phyloP scores from a whole-genome alignment of 1,139 yeast genomes.

The Geotrichum fermentans region DNA sequence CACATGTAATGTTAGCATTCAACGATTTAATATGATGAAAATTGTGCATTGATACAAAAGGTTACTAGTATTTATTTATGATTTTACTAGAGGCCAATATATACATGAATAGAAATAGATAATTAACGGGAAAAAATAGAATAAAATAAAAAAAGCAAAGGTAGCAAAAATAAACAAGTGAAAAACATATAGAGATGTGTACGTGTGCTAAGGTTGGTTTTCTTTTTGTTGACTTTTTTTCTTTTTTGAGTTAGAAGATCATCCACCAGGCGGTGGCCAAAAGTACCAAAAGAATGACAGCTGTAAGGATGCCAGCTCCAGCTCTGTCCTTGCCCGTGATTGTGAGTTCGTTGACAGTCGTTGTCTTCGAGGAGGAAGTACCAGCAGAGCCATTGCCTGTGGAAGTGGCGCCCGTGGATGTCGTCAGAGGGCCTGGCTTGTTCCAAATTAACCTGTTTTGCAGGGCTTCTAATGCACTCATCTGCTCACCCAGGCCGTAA shows the following conservation, averaged over 20 bases:
- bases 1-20: neutral
- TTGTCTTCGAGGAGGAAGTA: constrained; percentile 6
- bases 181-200: neutral
- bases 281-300: constrained; percentile 58
- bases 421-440: constrained; percentile 43
- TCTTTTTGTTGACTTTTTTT: neutral
- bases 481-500: constrained; percentile 90
- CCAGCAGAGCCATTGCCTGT: constrained; percentile 33
- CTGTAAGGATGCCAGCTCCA: constrained; percentile 84
- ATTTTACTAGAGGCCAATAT: too few species aligned
- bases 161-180: neutral
- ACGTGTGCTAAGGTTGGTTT: too few species aligned
- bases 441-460: constrained; percentile 46
- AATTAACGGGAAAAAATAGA: neutral
- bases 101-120: neutral
- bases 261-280: constrained; percentile 73
- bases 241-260: constrained; percentile 31
- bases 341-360: constrained; percentile 6
- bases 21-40: too few species aligned
- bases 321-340: constrained; percentile 55
- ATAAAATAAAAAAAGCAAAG: neutral
- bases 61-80: too few species aligned
- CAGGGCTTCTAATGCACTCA: constrained; percentile 77
- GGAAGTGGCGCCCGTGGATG: constrained; percentile 47
- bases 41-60: too few species aligned